Evolutionary conservation across 768 basidiomycete genomes (phyloP).

Genomic region (Tephrocybe sp.): DNA sequence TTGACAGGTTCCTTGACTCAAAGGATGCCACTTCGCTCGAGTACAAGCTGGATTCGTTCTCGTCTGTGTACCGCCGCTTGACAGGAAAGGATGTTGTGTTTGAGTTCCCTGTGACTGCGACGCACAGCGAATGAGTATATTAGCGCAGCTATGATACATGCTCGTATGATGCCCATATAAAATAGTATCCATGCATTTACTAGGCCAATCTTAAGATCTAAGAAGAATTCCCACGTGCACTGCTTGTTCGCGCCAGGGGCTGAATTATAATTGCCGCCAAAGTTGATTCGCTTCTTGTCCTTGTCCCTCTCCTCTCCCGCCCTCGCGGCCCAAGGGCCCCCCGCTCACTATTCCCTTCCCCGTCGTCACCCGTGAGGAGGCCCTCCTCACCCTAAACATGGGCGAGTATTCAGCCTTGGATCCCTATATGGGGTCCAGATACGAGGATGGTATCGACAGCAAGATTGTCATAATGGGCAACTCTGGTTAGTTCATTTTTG

Average conservation of each 20-base stretch:
- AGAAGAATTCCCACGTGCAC: constrained; percentile 31
- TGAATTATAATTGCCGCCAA: constrained; percentile 20
- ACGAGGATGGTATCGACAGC: constrained; percentile 85
- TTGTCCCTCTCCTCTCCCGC: constrained; percentile 32
- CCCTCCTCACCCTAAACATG: constrained; percentile 37
- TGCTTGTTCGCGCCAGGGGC: constrained; percentile 24
- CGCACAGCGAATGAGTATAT: constrained; percentile 43
- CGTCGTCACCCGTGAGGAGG: constrained; percentile 16
- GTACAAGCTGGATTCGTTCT: constrained; percentile 99
- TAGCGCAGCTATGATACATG: constrained; percentile 29
- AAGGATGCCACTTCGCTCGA: constrained; percentile 98
- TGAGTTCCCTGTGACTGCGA: constrained; percentile 80
- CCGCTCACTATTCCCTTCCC: constrained; percentile 19
- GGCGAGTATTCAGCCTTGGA: constrained; percentile 59
- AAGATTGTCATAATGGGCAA: constrained; percentile 97
- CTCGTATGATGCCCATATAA: constrained; percentile 21
- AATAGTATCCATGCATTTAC: constrained; percentile 9
- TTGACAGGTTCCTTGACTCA: constrained; percentile 85
- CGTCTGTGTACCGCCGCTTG: constrained; percentile 91
- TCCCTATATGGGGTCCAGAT: constrained; percentile 65
- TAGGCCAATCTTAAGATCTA: constrained; percentile 6
- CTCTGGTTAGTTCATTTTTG: constrained; percentile 33
- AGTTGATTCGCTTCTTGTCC: constrained; percentile 28
- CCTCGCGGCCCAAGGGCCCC: constrained; percentile 45
- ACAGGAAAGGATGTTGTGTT: constrained; percentile 97